Percentiles rank a stretch among this genome's conserved stretches.
phyloP scores from a whole-genome alignment of 176 grass and related monocot species.

The Chloris gayana region DNA sequence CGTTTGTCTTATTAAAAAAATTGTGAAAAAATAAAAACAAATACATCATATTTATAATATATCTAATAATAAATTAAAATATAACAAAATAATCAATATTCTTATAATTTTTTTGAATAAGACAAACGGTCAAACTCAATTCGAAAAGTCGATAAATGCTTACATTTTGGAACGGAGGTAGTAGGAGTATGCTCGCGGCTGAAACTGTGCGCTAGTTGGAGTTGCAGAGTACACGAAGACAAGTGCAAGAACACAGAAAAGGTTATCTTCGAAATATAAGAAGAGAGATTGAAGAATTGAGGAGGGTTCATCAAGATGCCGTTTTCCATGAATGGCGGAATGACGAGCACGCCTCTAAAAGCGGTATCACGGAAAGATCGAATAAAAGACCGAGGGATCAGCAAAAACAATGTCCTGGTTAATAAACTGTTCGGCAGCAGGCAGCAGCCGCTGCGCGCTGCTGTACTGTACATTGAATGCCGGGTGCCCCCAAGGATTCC shows the following conservation, averaged over 20 bases:
- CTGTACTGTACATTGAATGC: constrained; percentile 54
- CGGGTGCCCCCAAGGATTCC: constrained; percentile 21
- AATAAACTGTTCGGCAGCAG: constrained; percentile 37
- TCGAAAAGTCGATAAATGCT: too few species aligned
- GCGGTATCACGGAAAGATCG: constrained; percentile 1
- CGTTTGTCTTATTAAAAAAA: too few species aligned
- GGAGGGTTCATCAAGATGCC: not conserved
- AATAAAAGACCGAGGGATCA: not conserved
- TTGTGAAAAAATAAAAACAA: too few species aligned
- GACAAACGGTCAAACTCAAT: too few species aligned
- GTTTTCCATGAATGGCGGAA: not conserved
- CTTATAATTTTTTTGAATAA: too few species aligned
- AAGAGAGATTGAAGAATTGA: not conserved
- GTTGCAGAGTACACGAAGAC: not conserved
- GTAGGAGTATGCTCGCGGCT: too few species aligned
- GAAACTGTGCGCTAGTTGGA: not conserved
- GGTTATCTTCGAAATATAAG: too few species aligned
- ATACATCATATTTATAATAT: too few species aligned
- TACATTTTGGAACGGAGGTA: too few species aligned
- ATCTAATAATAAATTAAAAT: too few species aligned
- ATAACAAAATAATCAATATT: too few species aligned
- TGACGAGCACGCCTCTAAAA: not conserved
- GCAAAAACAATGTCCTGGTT: constrained; percentile 12
- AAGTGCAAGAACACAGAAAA: not conserved
- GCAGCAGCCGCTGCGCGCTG: not conserved